Evolutionary conservation across 129 eudicot species (phyloP), one percentile per base, ranked within the genome.

Genomic region (Pseudognaphalium luteoalbum): DNA sequence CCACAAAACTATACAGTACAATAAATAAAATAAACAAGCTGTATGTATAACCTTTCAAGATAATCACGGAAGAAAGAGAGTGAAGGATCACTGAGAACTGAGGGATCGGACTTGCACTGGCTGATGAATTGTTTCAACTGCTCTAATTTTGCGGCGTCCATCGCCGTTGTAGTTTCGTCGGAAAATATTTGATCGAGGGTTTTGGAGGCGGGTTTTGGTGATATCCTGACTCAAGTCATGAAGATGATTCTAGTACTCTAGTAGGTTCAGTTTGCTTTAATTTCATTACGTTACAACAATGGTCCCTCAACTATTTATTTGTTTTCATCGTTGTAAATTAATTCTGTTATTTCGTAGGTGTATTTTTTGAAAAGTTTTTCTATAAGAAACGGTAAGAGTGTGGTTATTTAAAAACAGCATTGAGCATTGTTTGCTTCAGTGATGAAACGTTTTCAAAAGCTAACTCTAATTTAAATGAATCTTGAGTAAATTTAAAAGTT

Each of bases 31-130:
- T 12, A 19, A 16, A 6, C n/a, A 59, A 39, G 66, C 3, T 47
- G 75, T 64, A 61, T 65, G n/a, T 65, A 61, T 58, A 64, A 90
- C 98, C 96, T 93, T 83, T 90, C 93, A 74, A 94, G 80, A 71
- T 91, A 94, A 33, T 91, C 92, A 6, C 91, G 84, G 90, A 94
- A 94, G 88, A 94, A 94, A n/a, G 93, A 87, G 73, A 94, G 96
- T 0, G 96, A 89, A 58, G 99, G 97, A 75, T 94, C 91, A 58
- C 78, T 60, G 73, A 94, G 97, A 64, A 89, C 22, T 60, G 97
- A 87, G 0, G 99, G 99, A 65, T 91, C 80, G 37, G 92, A 68
- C 66, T 87, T 81, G 84, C 97, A 94, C 41, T 21, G 81, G 42
- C 83, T 82, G 61, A 94, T 66, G 78, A 94, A 94, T 17, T 74